Base-by-base conservation (phyloP, 768 basidiomycete genomes). In the Lactarius tabidus region DNA sequence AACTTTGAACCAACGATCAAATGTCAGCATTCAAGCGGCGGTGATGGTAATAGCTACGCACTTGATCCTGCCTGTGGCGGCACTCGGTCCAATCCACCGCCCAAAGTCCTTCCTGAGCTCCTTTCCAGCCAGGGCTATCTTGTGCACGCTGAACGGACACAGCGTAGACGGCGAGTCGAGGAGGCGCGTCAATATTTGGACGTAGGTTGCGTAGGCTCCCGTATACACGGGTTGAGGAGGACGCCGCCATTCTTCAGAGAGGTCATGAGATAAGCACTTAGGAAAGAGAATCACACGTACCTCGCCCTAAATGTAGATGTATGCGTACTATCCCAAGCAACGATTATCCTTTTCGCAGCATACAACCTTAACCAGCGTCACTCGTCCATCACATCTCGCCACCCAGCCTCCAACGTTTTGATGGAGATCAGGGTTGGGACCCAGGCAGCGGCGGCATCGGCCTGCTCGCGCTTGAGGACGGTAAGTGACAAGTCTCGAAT, bases 31-130 rank as follows among this genome's bases (percentile, higher is more conserved):
- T 45, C 31, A 57, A 66, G 33, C 26, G 43, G 15, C n/a, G 39
- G 26, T 35, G 29, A 64, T 23, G 48, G 62, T 14, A 36, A 23
- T 43, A 10, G 28, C 28, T 17, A 57, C 72, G 56, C 72, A 93
- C 90, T 90, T 93, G 78, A 98, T 90, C 14, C 94, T 95, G 43
- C 95, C 95, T 9, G 95, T 95, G n/a, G 96, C 96, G 0, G 92
- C 94, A 72, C 92, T 95, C 0, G 96, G 96, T 0, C 96, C 96
- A 72, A 98, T 98, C 96, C 96, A 98, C 75, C 93, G 90, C 1
- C 96, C 96, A 0, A 98, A 90, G 69, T 94, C 92, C 67, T 92
- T 98, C 15, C 96, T 96, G 1, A 98, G 82, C 70, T 95, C 90
- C 73, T 98, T 95, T 0, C 96, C 96, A 0, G 95, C 90, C 26